A percentile compares a stretch with the other conserved stretches of the same genome.
phyloP scores from a whole-genome alignment of 1,139 yeast species.

The Hyphopichia fennica region DNA sequence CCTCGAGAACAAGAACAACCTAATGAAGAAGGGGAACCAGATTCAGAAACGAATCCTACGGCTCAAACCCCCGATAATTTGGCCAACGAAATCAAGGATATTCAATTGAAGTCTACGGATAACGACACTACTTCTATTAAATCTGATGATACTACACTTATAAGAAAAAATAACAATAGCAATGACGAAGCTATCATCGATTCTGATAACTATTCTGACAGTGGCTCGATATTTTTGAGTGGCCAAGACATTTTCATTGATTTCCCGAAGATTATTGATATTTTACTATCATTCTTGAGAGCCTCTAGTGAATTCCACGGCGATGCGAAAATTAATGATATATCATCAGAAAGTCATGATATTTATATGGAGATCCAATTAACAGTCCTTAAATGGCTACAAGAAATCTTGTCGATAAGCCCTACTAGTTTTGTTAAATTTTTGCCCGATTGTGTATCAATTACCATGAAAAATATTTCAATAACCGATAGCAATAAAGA shows the following conservation, averaged over 20 bases:
- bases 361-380: slow-evolving; percentile 74
- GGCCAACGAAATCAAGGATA: background rate
- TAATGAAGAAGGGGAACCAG: background rate
- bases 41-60: too few species aligned
- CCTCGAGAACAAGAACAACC: background rate
- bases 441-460: slow-evolving; percentile 45
- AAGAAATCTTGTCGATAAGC: slow-evolving; percentile 68
- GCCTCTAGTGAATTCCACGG: slow-evolving; percentile 24
- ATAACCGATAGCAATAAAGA: slow-evolving; percentile 40
- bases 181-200: slow-evolving; percentile 6
- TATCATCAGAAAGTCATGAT: slow-evolving; percentile 39
- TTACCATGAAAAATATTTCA: slow-evolving; percentile 39
- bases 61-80: background rate
- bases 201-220: slow-evolving; percentile 15
- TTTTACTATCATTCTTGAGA: slow-evolving; percentile 75
- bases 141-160: slow-evolving; percentile 18
- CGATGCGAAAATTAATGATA: slow-evolving; percentile 24
- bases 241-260: slow-evolving; percentile 89
- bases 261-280: slow-evolving; percentile 76
- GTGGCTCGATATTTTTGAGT: slow-evolving; percentile 56
- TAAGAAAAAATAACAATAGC: slow-evolving; percentile 12
- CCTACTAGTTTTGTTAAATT: slow-evolving; percentile 73
- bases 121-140: slow-evolving; percentile 23
- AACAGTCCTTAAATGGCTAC: slow-evolving; percentile 83
- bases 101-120: background rate